Conservation (phyloP, 2,329 filamentous ascomycete genomes). For the Penicillium janthinellum region DNA sequence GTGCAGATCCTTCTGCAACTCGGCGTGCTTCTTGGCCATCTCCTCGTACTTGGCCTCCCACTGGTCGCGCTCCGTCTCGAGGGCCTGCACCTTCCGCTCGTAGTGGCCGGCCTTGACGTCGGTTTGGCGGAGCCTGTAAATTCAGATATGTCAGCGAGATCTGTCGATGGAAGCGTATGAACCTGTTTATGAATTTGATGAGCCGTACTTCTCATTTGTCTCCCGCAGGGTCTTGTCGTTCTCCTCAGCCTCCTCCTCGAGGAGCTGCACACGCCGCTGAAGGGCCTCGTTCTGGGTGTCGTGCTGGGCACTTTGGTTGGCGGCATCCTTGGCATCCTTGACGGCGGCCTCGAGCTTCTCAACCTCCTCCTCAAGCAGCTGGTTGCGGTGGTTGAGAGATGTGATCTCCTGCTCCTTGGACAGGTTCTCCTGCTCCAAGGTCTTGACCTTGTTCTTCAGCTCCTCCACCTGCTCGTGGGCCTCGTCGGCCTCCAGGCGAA, state of each 20-base stretch:
- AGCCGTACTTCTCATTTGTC: constrained; percentile 93
- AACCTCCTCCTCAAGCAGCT: constrained; percentile 82
- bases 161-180: neutral
- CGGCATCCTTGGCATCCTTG: constrained; percentile 84
- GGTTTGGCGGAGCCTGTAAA: constrained; percentile 86
- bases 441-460: constrained; percentile 82
- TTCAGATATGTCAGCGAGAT: constrained; percentile 20
- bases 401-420: constrained; percentile 98
- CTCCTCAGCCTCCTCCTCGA: constrained; percentile 97
- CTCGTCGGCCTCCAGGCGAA: constrained; percentile 92
- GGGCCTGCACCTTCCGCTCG: constrained; percentile 97
- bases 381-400: constrained; percentile 93
- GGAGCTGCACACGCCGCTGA: constrained; percentile 86
- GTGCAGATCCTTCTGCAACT: constrained; percentile 85
- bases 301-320: constrained; percentile 78
- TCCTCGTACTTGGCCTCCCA: constrained; percentile 99
- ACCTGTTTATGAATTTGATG: neutral
- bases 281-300: constrained; percentile 90
- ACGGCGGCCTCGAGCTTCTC: constrained; percentile 86
- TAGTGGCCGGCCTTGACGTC: constrained; percentile 99
- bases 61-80: constrained; percentile 86
- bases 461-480: constrained; percentile 80
- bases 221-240: constrained; percentile 95
- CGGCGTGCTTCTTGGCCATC: constrained; percentile 84
- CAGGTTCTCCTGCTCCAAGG: constrained; percentile 90